These are phyloP conservation scores for Nicotiana tomentosiformis DNA, from an alignment of 257 asterid genomes.

Conservation along the genomic window DNA sequence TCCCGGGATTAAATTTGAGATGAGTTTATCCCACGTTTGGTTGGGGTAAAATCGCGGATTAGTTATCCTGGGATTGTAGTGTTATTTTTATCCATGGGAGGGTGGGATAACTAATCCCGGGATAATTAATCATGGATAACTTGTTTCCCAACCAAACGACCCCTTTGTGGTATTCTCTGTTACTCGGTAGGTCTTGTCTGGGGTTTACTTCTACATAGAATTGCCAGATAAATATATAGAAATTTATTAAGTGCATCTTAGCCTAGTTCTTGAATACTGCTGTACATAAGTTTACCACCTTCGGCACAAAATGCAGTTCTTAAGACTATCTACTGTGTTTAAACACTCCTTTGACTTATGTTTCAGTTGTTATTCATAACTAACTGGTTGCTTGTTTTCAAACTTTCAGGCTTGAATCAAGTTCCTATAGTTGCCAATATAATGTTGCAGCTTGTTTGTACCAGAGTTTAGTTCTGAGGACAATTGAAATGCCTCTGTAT, in stretches of 20 bases:
- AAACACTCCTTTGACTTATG: neutral
- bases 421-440: neutral
- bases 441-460: constrained; percentile 4
- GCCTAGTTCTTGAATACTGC: neutral
- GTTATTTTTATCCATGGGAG: too few species aligned
- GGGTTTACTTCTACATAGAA: neutral
- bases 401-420: constrained; percentile 9
- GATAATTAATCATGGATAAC: too few species aligned
- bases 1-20: too few species aligned
- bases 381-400: neutral
- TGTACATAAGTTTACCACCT: neutral
- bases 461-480: constrained; percentile 3
- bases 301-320: neutral
- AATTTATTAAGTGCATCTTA: neutral
- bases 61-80: too few species aligned
- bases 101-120: too few species aligned
- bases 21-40: too few species aligned
- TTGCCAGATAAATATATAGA: neutral
- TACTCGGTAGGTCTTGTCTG: neutral
- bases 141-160: too few species aligned
- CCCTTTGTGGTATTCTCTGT: neutral
- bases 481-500: neutral
- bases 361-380: neutral
- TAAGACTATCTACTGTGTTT: neutral
- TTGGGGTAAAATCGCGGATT: too few species aligned